These are phyloP conservation scores for Alternaria solani DNA, from an alignment of 2,329 filamentous ascomycete genomes.

Conservation along the genomic window DNA sequence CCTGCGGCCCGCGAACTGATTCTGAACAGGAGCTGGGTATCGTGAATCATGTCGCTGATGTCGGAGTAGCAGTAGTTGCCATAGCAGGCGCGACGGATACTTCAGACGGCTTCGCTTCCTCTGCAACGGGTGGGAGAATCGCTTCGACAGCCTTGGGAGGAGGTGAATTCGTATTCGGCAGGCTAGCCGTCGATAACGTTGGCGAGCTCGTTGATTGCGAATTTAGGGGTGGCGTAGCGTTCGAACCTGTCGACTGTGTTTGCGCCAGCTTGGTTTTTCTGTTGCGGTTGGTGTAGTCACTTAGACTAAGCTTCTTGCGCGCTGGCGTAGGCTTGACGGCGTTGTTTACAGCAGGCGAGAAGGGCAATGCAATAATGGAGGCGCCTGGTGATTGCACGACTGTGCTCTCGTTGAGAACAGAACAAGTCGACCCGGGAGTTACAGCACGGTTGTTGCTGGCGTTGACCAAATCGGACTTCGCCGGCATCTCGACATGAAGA, in stretches of 20 bases:
- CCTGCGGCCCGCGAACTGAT: slow-evolving; percentile 23
- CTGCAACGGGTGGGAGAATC: slow-evolving; percentile 36
- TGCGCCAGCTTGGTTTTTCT: slow-evolving; percentile 52
- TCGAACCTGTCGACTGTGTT: slow-evolving; percentile 34
- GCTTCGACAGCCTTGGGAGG: slow-evolving; percentile 37
- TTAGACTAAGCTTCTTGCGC: slow-evolving; percentile 61
- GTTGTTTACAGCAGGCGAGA: slow-evolving; percentile 52
- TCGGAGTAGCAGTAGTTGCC: slow-evolving; percentile 28
- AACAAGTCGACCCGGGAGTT: slow-evolving; percentile 38
- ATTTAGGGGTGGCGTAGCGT: slow-evolving; percentile 32
- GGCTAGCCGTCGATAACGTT: slow-evolving; percentile 42
- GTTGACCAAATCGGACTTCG: slow-evolving; percentile 35
- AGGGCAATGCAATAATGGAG: slow-evolving; percentile 35
- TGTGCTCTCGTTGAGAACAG: slow-evolving; percentile 25
- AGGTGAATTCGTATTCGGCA: slow-evolving; percentile 41
- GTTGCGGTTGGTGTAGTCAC: slow-evolving; percentile 59
- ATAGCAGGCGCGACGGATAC: slow-evolving; percentile 17
- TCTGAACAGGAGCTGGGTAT: slow-evolving; percentile 34
- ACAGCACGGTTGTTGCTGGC: slow-evolving; percentile 25
- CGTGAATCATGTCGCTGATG: slow-evolving; percentile 37
- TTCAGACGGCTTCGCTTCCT: slow-evolving; percentile 33
- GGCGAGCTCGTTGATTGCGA: slow-evolving; percentile 44
- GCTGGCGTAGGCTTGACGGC: slow-evolving; percentile 53
- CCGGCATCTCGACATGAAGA: slow-evolving; percentile 42
- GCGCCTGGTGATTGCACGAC: slow-evolving; percentile 43